Base-by-base conservation (phyloP, 306 rosid genomes). In the Quillaja saponaria region DNA sequence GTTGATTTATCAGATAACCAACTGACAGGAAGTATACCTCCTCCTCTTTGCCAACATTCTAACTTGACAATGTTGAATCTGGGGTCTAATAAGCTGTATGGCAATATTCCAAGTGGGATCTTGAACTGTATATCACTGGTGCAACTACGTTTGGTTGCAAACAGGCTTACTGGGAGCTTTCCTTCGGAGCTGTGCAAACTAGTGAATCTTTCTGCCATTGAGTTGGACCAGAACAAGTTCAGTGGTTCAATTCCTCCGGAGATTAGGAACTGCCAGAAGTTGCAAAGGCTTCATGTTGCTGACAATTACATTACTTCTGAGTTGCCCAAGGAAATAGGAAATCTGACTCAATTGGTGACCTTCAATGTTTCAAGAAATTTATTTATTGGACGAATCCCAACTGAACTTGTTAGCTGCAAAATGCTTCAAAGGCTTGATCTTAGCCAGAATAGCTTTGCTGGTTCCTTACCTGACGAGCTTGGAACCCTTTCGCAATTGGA, bases 261-360 rank as follows among this genome's bases (percentile, higher is more conserved):
- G 49, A 69, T 94, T 40, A 76, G 74, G 14, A 68, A 58, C 69
- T 94, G 97, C 85, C 73, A 47, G 49, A 80, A 71, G 66, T 75
- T 94, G 82, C 99, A 90, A 62, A 83, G 97, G 85, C 96, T 94
- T 77, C 95, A 85, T 38, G 70, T 94, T 81, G 88, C 97, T 6
- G 74, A 69, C 72, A 94, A 94, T 55, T 67, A 72, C 82, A 87
- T 94, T 74, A 74, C 80, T 55, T 81, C 76, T 38, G 89, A 76
- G 71, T 71, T 94, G 75, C 97, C 99, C 11, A 80, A 76, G 75
- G 97, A 87, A 73, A 87, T 89, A 54, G 96, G 97, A 56, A 83
- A 80, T 17, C 85, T 94, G 13, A 78, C 85, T 68, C 91, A 85
- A 54, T 63, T 94, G 80, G 99, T 89, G 54, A 87, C 91, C 62